Percentiles rank a stretch among this genome's conserved stretches.
Conservation (phyloP, 1,284 basidiomycete species). For the Papiliotrema nemorosa region DNA sequence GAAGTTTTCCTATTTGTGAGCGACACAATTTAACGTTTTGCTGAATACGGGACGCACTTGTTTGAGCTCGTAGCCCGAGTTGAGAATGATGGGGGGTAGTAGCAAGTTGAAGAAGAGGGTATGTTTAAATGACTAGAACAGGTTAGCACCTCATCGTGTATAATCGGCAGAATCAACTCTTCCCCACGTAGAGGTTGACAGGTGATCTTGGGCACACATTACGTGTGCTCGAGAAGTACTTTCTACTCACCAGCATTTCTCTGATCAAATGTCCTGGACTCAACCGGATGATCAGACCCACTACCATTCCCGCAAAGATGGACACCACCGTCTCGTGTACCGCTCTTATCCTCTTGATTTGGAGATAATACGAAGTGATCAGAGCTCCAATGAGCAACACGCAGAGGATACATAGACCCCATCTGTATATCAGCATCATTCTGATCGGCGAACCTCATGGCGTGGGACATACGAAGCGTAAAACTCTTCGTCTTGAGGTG, state of each 20-base stretch:
- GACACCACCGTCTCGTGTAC: constrained; percentile 97
- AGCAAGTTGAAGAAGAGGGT: constrained; percentile 97
- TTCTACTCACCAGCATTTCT: constrained; percentile 86
- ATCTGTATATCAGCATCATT: constrained; percentile 43
- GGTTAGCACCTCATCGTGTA: too few species aligned
- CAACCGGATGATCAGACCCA: constrained; percentile 84
- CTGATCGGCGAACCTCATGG: neutral
- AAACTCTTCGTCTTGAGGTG: constrained; percentile 73
- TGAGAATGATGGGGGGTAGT: constrained; percentile 95
- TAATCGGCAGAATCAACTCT: too few species aligned
- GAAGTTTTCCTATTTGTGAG: constrained; percentile 75
- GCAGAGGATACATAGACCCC: constrained; percentile 93
- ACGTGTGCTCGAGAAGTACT: too few species aligned
- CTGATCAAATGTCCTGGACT: constrained; percentile 90
- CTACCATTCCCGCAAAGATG: constrained; percentile 91
- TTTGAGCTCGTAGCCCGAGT: constrained; percentile 95
- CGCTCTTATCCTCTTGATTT: constrained; percentile 91
- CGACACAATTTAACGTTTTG: neutral
- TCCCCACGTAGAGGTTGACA: too few species aligned
- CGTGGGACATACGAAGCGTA: constrained; percentile 63
- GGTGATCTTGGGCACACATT: too few species aligned
- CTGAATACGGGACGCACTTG: constrained; percentile 58
- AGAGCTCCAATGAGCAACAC: constrained; percentile 88
- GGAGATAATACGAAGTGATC: constrained; percentile 95
- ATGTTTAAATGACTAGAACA: constrained; percentile 80